phyloP scores from a whole-genome alignment of 305 asterid species.

The Fraxinus floribunda region DNA sequence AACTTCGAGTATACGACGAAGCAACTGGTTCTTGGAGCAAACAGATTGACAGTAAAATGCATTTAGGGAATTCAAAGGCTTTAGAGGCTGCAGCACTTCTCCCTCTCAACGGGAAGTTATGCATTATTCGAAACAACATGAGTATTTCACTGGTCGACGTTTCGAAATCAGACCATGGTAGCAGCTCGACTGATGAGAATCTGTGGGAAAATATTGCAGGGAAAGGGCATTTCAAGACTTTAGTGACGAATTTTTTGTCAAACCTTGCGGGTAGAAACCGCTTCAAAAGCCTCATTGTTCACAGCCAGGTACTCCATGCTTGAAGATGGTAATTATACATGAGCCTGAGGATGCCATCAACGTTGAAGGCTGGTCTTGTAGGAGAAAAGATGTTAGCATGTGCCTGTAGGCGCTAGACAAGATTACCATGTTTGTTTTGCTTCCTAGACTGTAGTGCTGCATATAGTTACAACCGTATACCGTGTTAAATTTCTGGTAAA shows the following conservation, averaged over 20 bases:
- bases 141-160: conserved; percentile 58
- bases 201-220: conserved; percentile 63
- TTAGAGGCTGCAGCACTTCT: conserved; percentile 58
- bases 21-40: conserved; percentile 55
- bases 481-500: background rate
- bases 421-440: conserved; percentile 5
- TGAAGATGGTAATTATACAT: conserved; percentile 29
- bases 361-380: background rate
- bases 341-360: background rate
- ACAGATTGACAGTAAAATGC: conserved; percentile 54
- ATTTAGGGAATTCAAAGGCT: conserved; percentile 56
- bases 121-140: conserved; percentile 59
- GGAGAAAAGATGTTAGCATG: conserved; percentile 1
- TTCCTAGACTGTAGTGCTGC: conserved; percentile 13
- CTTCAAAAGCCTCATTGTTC: conserved; percentile 44
- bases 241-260: conserved; percentile 50
- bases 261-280: conserved; percentile 51
- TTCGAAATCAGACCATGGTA: conserved; percentile 33
- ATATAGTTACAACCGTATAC: conserved; percentile 12
- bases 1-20: conserved; percentile 50
- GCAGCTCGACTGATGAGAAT: conserved; percentile 38
- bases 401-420: conserved; percentile 8
- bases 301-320: conserved; percentile 63
- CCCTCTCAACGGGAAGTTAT: conserved; percentile 54
- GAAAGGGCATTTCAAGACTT: conserved; percentile 54